phyloP scores from a whole-genome alignment of 1,284 basidiomycete species.

The Rhizopogon hawkerae region DNA sequence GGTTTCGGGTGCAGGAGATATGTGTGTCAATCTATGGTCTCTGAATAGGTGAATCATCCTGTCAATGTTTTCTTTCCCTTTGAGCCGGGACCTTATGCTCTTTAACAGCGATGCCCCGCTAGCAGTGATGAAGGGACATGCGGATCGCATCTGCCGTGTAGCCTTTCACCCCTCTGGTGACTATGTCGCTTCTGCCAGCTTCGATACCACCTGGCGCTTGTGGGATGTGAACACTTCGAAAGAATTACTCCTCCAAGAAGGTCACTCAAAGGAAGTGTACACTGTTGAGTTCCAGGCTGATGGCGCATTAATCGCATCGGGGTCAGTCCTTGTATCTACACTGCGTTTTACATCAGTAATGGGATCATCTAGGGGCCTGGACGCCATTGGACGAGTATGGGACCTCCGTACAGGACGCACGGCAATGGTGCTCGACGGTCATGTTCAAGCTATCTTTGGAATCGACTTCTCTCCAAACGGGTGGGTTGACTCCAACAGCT shows the following conservation, averaged over 20 bases:
- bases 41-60: constrained; percentile 54
- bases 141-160: constrained; percentile 85
- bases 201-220: constrained; percentile 97
- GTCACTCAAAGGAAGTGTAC: constrained; percentile 96
- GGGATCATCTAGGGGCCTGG: constrained; percentile 64
- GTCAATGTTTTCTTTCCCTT: background rate
- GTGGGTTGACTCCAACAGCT: constrained; percentile 34
- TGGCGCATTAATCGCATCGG: constrained; percentile 87
- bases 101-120: constrained; percentile 64
- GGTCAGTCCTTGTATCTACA: constrained; percentile 41
- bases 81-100: constrained; percentile 5
- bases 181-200: constrained; percentile 91
- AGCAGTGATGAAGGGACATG: constrained; percentile 79
- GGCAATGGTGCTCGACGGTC: constrained; percentile 97
- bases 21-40: constrained; percentile 83
- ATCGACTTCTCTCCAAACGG: constrained; percentile 95
- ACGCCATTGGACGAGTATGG: constrained; percentile 97
- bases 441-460: constrained; percentile 87
- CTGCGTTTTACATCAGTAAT: background rate
- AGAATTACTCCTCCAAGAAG: constrained; percentile 89
- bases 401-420: constrained; percentile 92
- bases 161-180: constrained; percentile 94
- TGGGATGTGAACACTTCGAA: constrained; percentile 85
- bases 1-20: constrained; percentile 87
- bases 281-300: constrained; percentile 93